These are phyloP conservation scores for Multifurca ochricompacta DNA, from an alignment of 768 basidiomycete species.

Conservation along the genomic window DNA sequence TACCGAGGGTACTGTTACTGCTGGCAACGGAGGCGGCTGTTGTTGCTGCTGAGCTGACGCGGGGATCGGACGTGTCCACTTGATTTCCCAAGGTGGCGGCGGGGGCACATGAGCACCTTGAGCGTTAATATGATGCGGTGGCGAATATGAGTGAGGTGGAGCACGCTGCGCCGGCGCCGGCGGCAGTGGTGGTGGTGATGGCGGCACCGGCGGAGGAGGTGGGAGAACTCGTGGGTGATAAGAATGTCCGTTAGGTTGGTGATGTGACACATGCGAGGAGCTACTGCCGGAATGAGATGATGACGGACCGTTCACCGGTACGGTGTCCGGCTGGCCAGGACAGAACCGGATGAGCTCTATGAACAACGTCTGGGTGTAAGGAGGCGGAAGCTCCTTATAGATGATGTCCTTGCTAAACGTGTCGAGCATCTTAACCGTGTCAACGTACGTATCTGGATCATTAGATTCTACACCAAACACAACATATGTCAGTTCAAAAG, in stretches of 20 bases:
- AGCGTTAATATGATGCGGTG: slow-evolving; percentile 5
- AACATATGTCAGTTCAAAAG: too few species aligned
- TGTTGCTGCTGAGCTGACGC: neutral
- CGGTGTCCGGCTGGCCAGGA: slow-evolving; percentile 45
- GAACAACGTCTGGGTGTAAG: slow-evolving; percentile 60
- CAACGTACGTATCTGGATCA: slow-evolving; percentile 55
- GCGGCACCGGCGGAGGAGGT: slow-evolving; percentile 29
- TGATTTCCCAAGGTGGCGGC: slow-evolving; percentile 31
- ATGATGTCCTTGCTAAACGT: slow-evolving; percentile 65
- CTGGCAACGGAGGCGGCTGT: neutral
- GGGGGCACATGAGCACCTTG: slow-evolving; percentile 28
- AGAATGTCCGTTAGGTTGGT: slow-evolving; percentile 10
- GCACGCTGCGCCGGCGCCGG: too few species aligned
- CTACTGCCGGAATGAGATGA: slow-evolving; percentile 19
- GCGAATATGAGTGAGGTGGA: slow-evolving; percentile 11
- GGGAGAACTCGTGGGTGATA: slow-evolving; percentile 18
- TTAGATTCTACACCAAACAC: slow-evolving; percentile 42
- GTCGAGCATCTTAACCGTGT: slow-evolving; percentile 67
- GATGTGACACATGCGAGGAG: slow-evolving; percentile 22
- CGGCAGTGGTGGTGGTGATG: too few species aligned
- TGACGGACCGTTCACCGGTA: slow-evolving; percentile 22
- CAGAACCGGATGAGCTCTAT: slow-evolving; percentile 62
- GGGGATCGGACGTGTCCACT: slow-evolving; percentile 25
- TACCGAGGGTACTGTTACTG: slow-evolving; percentile 23
- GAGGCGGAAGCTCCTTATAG: slow-evolving; percentile 56